Percentiles rank a stretch among this genome's conserved stretches.
These are phyloP conservation scores for Nicotiana otophora DNA, from an alignment of 257 asterid genomes.

Conservation along the genomic window DNA sequence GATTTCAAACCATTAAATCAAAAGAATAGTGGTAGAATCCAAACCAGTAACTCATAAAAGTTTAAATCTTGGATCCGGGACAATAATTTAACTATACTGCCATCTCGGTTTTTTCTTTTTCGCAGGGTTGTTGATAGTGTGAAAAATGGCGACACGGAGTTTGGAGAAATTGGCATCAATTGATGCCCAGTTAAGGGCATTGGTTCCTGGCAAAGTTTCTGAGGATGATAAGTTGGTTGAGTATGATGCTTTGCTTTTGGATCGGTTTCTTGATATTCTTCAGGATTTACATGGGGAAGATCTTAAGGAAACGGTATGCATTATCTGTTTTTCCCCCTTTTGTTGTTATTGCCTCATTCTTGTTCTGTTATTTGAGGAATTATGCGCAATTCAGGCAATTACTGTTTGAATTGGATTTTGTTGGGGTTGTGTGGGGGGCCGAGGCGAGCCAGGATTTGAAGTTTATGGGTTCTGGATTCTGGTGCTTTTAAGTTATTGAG, in stretches of 20 bases:
- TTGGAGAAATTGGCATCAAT: constrained; percentile 46
- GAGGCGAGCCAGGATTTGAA: no score
- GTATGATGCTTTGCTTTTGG: constrained; percentile 50
- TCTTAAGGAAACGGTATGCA: constrained; percentile 36
- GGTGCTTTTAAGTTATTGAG: no score
- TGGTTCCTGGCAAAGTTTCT: constrained; percentile 42
- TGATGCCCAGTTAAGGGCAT: constrained; percentile 44
- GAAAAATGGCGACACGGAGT: constrained; percentile 31
- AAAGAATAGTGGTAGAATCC: neutral
- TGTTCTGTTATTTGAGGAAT: neutral
- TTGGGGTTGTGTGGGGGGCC: neutral
- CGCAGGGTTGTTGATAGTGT: constrained; percentile 15
- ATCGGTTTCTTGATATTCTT: constrained; percentile 47
- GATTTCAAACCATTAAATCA: neutral
- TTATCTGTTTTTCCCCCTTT: neutral
- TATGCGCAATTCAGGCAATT: neutral
- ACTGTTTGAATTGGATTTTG: neutral
- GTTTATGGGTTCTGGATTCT: no score
- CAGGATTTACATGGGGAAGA: constrained; percentile 48
- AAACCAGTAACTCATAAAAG: neutral
- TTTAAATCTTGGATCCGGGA: no score
- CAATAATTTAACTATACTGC: no score
- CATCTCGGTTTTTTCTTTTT: neutral
- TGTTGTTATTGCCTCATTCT: neutral
- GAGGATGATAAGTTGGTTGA: constrained; percentile 53